These are phyloP conservation scores for Podila horticola DNA, from an alignment of 192 early-diverging fungal species.

Conservation along the genomic window DNA sequence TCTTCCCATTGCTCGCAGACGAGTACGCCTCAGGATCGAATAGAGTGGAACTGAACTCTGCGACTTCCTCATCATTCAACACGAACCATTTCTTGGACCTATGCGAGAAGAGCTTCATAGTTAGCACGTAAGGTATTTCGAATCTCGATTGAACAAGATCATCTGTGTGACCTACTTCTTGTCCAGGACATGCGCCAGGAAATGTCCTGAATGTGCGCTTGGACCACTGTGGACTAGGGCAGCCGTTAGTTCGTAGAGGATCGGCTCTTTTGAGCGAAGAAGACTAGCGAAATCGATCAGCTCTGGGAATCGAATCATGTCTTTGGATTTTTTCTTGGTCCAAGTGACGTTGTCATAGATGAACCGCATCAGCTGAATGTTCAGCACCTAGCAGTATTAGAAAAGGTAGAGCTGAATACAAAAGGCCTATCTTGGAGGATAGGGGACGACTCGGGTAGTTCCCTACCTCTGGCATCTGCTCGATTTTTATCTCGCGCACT, in stretches of 20 bases:
- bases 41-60: conserved; percentile 22
- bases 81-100: conserved; percentile 51
- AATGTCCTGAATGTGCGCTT: conserved; percentile 55
- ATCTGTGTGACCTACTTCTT: conserved; percentile 15
- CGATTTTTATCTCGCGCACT: conserved; percentile 28
- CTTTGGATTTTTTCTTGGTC: conserved; percentile 53
- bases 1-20: not conserved
- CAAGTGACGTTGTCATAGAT: conserved; percentile 35
- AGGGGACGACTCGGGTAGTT: too few relatives aligned
- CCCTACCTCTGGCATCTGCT: conserved; percentile 34
- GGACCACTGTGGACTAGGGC: conserved; percentile 53
- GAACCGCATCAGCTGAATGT: conserved; percentile 56
- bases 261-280: conserved; percentile 5
- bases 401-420: not conserved
- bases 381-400: conserved; percentile 20
- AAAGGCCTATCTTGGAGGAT: not conserved
- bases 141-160: too few relatives aligned
- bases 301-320: conserved; percentile 38
- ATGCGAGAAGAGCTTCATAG: not conserved
- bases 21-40: conserved; percentile 39
- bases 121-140: not conserved
- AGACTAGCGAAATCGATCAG: conserved; percentile 35
- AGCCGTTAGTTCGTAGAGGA: conserved; percentile 44
- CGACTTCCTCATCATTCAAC: conserved; percentile 54
- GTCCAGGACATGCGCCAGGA: conserved; percentile 46